phyloP scores from a whole-genome alignment of 2,329 filamentous ascomycete species.

The Hirsutella thompsonii region DNA sequence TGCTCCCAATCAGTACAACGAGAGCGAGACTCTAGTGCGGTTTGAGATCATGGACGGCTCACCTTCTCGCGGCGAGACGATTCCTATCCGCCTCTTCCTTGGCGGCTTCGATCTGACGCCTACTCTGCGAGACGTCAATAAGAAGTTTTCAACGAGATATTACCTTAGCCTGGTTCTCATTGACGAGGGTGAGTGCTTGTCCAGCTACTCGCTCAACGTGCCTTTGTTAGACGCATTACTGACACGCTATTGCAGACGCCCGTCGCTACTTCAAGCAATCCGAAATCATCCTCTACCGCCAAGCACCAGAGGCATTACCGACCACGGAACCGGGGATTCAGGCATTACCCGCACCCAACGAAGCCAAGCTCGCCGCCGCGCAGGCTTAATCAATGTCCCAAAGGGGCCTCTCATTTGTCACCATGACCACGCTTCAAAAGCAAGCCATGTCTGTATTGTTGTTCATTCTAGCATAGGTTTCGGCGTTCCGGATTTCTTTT shows the following conservation, averaged over 20 bases:
- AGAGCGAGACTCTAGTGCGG: conserved; percentile 92
- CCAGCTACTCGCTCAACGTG: not conserved
- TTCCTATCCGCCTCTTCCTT: conserved; percentile 91
- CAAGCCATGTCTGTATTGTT: not conserved
- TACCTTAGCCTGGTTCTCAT: conserved; percentile 94
- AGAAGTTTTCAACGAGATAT: conserved; percentile 97
- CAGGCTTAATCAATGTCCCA: conserved; percentile 7
- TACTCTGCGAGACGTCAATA: conserved; percentile 98
- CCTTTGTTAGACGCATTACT: not conserved
- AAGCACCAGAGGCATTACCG: conserved; percentile 45
- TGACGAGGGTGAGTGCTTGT: conserved; percentile 67
- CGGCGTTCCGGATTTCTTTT: conserved; percentile 24
- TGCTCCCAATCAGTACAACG: conserved; percentile 97
- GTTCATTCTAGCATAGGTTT: conserved; percentile 27
- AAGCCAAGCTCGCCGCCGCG: conserved; percentile 31
- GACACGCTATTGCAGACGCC: conserved; percentile 50
- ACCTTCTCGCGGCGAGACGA: conserved; percentile 88
- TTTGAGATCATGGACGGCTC: conserved; percentile 99
- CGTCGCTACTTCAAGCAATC: conserved; percentile 98
- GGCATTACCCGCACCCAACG: conserved; percentile 26
- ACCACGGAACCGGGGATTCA: conserved; percentile 23
- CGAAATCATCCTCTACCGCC: conserved; percentile 92
- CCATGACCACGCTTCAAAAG: not conserved
- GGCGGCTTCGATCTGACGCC: conserved; percentile 96
- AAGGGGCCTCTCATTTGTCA: not conserved